Conservation (phyloP, 2,329 filamentous ascomycete genomes). For the Colletotrichum sansevieriae region DNA sequence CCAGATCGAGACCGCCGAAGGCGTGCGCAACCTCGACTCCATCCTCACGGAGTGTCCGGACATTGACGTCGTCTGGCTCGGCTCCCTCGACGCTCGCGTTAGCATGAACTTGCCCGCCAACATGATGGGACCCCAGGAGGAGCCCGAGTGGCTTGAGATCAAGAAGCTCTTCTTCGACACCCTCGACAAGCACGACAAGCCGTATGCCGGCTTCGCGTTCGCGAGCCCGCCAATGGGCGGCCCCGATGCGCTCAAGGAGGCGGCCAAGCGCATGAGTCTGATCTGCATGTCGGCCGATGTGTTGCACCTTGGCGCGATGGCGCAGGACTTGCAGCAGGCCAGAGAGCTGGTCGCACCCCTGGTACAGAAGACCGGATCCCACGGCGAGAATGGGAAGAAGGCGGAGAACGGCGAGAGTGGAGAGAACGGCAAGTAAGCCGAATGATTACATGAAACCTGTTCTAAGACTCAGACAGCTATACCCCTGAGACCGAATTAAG, state of each 20-base stretch:
- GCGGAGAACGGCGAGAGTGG: slow-evolving; percentile 27
- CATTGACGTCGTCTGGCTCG: slow-evolving; percentile 63
- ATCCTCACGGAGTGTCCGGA: slow-evolving; percentile 61
- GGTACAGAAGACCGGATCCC: slow-evolving; percentile 19
- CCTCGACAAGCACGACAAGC: slow-evolving; percentile 61
- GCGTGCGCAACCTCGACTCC: slow-evolving; percentile 61
- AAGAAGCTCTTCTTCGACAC: slow-evolving; percentile 53
- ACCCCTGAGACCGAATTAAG: slow-evolving; percentile 13
- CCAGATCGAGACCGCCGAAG: slow-evolving; percentile 59
- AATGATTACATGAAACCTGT: background rate
- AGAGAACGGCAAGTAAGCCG: slow-evolving; percentile 23
- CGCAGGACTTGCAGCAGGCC: slow-evolving; percentile 41
- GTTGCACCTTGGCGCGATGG: slow-evolving; percentile 44
- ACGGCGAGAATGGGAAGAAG: slow-evolving; percentile 13
- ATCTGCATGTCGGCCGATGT: slow-evolving; percentile 45
- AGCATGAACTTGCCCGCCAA: slow-evolving; percentile 57
- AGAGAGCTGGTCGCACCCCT: slow-evolving; percentile 13
- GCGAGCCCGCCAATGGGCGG: slow-evolving; percentile 44
- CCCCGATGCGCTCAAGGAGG: slow-evolving; percentile 45
- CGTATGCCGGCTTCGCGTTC: slow-evolving; percentile 52
- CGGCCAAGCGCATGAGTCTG: slow-evolving; percentile 46
- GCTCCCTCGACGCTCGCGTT: slow-evolving; percentile 57
- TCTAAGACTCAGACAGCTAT: slow-evolving; percentile 22
- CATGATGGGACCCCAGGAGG: slow-evolving; percentile 47
- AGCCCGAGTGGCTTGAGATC: slow-evolving; percentile 58